These are phyloP conservation scores for Drosera spatulata DNA, from an alignment of 179 eudicot genomes.

Conservation along the genomic window DNA sequence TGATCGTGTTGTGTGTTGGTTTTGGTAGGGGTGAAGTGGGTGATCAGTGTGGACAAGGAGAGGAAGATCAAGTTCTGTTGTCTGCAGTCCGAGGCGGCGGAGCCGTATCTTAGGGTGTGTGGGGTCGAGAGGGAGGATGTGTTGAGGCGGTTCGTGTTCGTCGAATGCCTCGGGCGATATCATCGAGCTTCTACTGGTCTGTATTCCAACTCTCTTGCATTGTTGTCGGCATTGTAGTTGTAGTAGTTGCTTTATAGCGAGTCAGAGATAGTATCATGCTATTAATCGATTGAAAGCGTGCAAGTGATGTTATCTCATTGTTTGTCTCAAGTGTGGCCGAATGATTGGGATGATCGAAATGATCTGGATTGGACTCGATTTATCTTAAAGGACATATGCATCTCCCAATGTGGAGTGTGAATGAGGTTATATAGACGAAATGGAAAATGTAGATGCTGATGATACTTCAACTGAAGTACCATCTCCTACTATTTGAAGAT, in stretches of 20 bases:
- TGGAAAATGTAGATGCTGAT: too few relatives aligned
- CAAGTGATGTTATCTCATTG: too few relatives aligned
- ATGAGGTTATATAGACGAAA: too few relatives aligned
- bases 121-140: conserved; percentile 73
- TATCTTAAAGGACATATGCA: too few relatives aligned
- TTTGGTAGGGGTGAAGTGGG: conserved; percentile 72
- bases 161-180: conserved; percentile 71
- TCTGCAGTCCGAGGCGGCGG: conserved; percentile 83
- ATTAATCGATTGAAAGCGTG: too few relatives aligned
- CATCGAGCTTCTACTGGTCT: conserved; percentile 91
- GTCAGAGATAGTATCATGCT: background rate
- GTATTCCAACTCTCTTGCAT: background rate
- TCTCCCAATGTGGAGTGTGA: too few relatives aligned
- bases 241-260: background rate
- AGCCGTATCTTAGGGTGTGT: conserved; percentile 71
- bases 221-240: background rate
- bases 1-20: background rate
- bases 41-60: conserved; percentile 61
- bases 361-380: too few relatives aligned
- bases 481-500: too few relatives aligned
- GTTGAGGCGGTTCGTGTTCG: conserved; percentile 73
- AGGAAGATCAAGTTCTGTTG: conserved; percentile 87
- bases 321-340: too few relatives aligned
- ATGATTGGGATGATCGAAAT: too few relatives aligned
- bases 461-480: too few relatives aligned